phyloP scores from a whole-genome alignment of 257 asterid genomes.

The Ajuga chamaepitys region DNA sequence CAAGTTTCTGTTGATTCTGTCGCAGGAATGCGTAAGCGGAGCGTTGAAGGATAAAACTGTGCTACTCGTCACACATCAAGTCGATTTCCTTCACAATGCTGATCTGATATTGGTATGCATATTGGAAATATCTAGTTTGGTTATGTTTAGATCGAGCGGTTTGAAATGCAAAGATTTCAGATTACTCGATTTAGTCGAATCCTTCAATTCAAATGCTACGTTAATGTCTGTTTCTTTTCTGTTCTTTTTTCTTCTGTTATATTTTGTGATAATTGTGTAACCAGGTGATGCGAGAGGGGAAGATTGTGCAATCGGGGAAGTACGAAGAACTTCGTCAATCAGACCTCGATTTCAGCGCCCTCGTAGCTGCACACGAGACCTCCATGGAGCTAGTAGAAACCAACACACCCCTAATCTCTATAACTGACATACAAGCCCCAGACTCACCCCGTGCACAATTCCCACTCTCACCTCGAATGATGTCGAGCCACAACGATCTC shows the following conservation, averaged over 20 bases:
- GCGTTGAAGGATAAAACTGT: constrained; percentile 49
- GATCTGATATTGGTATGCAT: constrained; percentile 51
- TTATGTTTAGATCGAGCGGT: no score
- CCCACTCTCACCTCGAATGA: constrained; percentile 22
- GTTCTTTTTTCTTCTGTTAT: not conserved
- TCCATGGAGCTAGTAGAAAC: constrained; percentile 57
- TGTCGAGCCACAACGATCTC: constrained; percentile 17
- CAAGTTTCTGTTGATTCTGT: no score
- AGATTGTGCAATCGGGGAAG: constrained; percentile 63
- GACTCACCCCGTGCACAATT: constrained; percentile 3
- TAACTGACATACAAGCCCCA: not conserved
- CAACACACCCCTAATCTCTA: not conserved
- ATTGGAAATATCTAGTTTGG: no score
- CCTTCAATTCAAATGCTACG: no score
- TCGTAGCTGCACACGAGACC: constrained; percentile 65
- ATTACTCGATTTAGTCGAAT: no score
- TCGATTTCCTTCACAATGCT: constrained; percentile 65
- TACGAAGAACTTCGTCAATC: constrained; percentile 36
- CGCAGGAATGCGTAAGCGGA: constrained; percentile 68
- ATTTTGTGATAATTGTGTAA: not conserved
- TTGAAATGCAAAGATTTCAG: no score
- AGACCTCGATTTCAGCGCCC: constrained; percentile 49
- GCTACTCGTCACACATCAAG: constrained; percentile 71
- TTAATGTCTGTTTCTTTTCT: no score
- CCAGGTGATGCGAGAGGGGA: constrained; percentile 69